Conservation (phyloP, 495 filamentous ascomycete species). For the Mycothermus thermophilus region DNA sequence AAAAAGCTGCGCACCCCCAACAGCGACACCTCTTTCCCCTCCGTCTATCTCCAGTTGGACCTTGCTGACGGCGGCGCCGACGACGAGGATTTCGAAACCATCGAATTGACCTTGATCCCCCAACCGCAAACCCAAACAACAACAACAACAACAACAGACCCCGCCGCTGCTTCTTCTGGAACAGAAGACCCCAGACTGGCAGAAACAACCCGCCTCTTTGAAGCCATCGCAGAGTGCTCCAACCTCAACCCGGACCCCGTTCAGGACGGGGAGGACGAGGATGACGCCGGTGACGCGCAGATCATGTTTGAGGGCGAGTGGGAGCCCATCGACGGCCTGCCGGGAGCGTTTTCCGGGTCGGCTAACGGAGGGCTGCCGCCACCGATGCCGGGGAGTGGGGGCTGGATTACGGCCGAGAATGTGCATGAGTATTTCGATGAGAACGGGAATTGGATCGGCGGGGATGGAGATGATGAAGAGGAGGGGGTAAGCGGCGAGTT, state of each 20-base stretch:
- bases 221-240: constrained; percentile 71
- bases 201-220: constrained; percentile 45
- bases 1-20: constrained; percentile 33
- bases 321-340: constrained; percentile 33
- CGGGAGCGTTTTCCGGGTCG: constrained; percentile 29
- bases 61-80: constrained; percentile 40
- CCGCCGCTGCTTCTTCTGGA: background rate
- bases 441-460: constrained; percentile 42
- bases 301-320: constrained; percentile 45
- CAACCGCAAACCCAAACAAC: constrained; percentile 4
- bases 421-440: constrained; percentile 58
- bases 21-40: constrained; percentile 27
- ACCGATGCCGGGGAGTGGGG: constrained; percentile 68
- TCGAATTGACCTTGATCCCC: constrained; percentile 63
- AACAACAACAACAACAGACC: constrained; percentile 1
- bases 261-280: constrained; percentile 30
- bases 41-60: constrained; percentile 71
- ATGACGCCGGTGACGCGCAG: constrained; percentile 35
- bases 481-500: constrained; percentile 26
- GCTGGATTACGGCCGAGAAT: constrained; percentile 97
- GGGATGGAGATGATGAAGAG: constrained; percentile 8
- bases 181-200: constrained; percentile 14
- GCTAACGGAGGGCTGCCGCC: constrained; percentile 49
- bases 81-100: constrained; percentile 54
- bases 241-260: constrained; percentile 75